Evolutionary conservation across 2,329 filamentous ascomycete species (phyloP).

Genomic region (Zasmidium cellare): DNA sequence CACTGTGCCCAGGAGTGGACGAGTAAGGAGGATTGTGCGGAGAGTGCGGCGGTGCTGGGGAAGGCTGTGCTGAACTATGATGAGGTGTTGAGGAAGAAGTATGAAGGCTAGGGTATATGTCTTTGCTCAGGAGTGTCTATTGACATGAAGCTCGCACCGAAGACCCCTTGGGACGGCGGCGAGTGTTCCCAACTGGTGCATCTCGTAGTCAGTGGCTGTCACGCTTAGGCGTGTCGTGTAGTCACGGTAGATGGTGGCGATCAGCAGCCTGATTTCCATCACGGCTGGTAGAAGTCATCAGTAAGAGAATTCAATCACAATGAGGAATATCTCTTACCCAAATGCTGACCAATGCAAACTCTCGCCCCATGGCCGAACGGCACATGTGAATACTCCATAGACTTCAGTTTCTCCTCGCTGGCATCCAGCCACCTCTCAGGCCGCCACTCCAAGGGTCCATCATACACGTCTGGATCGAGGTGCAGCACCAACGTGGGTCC

Average conservation of each 20-base stretch:
- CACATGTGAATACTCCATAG: slow-evolving; percentile 2
- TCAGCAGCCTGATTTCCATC: background rate
- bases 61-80: slow-evolving; percentile 32
- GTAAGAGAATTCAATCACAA: background rate
- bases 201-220: background rate
- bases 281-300: background rate
- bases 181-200: background rate
- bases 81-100: slow-evolving; percentile 24
- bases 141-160: background rate
- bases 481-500: background rate
- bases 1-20: slow-evolving; percentile 31
- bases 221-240: background rate
- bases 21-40: slow-evolving; percentile 29
- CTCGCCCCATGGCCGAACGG: slow-evolving; percentile 4
- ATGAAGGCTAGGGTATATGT: background rate
- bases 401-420: background rate
- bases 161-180: background rate
- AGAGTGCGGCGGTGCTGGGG: slow-evolving; percentile 29
- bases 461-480: background rate
- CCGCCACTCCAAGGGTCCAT: background rate
- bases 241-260: background rate
- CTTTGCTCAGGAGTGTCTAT: background rate
- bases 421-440: background rate
- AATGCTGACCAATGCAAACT: slow-evolving; percentile 4
- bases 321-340: background rate